Evolutionary conservation across 352 stramenopile species (phyloP), one percentile per base, ranked within the genome.

Genomic region (Phytophthora hibernalis): DNA sequence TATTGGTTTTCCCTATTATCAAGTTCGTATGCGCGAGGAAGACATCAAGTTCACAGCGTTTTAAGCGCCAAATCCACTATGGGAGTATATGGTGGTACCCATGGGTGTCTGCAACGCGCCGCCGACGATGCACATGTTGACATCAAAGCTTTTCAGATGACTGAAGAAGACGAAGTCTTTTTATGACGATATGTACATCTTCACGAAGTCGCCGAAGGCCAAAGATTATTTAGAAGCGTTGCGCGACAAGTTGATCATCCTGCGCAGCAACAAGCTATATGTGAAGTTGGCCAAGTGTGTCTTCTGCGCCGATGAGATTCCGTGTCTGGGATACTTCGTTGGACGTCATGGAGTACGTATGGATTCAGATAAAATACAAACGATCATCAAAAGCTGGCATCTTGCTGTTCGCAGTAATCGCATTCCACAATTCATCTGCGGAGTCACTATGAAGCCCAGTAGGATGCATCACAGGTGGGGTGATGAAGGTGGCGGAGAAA

Each of bases 11-110:
- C 59, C 42, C 1, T 75, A 58, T 42, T 74, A 70, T 22, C 61
- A 76, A 61, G 61, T 73, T 0, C 53, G 47, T 13, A 75, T 76
- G 65, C 33, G n/a, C n/a, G n/a, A n/a, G n/a, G n/a, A n/a, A n/a
- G n/a, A n/a, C n/a, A n/a, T n/a, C n/a, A n/a, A n/a, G n/a, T n/a
- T n/a, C n/a, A n/a, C n/a, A n/a, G n/a, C n/a, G n/a, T n/a, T n/a
- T n/a, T n/a, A n/a, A n/a, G 37, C 3, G 47, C 49, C 58, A 3
- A 56, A 65, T 4, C 26, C 48, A 48, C 58, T 73, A 5, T 58
- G 50, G 37, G 40, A 59, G n/a, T 59, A 54, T 13, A 12, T 65
- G 4, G 57, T 52, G 4, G 6, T 55, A 9, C 47, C 57, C 4
- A 53, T 57, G 47, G 45, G 47, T 20, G 33, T 53, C n/a, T 51